Base-by-base conservation (phyloP, 345 rosid genomes). In the Brassica incana region DNA sequence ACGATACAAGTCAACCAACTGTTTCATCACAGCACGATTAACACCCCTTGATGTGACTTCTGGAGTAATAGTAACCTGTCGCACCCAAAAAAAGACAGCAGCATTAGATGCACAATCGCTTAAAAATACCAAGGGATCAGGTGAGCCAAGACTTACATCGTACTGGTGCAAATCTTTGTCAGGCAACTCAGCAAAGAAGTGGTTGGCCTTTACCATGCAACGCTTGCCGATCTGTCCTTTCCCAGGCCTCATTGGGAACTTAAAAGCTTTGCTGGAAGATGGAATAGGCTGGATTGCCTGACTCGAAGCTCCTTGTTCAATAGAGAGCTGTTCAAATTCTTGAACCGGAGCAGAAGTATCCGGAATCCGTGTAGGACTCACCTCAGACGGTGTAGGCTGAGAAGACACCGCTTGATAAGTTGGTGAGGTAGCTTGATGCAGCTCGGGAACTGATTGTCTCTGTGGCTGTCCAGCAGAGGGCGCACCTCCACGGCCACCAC, bases 81-180 rank as follows among this genome's bases (percentile, higher is more conserved):
- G 6, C 33, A 30, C 14, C 52, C 40, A 40, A 11, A 77, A 72
- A 25, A 2, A 73, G 6, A 16, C 15, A 18, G 11, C 8, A 25
- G 73, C 58, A 61, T 50, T 4, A 73, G 58, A 67, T 40, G 56
- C 15, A 52, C 1, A 14, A 16, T 27, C 8, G 27, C 20, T 18
- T 8, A 18, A 62, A 9, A 30, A 59, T 32, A 5, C 29, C 6
- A 72, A 11, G 30, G n/a, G 16, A 71, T 25, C 5, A 72, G 16
- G 48, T 36, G 71, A 12, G 4, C 48, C 59, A 73, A 56, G 71
- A 78, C 89, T 85, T 80, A 94, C 98, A 71, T 94, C 97, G 80
- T 94, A 94, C 68, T 94, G 98, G 84, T 94, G 98, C 85, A 94
- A 83, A 86, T 94, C 98, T 76, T 91, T 94, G 82, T 94, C 93